Conservation (phyloP, 257 asterid species). For the Nyctanthes arbortristis region DNA sequence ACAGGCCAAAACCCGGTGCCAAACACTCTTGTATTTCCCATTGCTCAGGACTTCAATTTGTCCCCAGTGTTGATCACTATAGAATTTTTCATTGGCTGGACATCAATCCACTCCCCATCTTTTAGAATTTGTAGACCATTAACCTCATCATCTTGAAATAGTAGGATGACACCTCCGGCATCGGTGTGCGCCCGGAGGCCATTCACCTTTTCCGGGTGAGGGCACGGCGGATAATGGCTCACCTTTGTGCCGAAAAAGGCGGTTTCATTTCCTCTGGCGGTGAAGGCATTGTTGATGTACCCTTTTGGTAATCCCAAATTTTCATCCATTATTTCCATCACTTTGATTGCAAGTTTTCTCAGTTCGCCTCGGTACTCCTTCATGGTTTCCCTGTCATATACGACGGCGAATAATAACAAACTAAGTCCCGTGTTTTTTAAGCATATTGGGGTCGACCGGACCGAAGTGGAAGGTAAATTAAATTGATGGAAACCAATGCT, state of each 20-base stretch:
- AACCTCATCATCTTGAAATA: constrained; percentile 74
- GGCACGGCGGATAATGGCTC: constrained; percentile 91
- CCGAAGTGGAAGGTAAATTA: background rate
- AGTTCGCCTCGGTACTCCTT: constrained; percentile 60
- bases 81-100: constrained; percentile 62
- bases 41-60: constrained; percentile 84
- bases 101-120: constrained; percentile 71
- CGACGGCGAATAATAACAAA: background rate
- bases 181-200: constrained; percentile 95
- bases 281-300: constrained; percentile 66
- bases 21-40: constrained; percentile 80
- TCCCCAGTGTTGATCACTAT: constrained; percentile 81
- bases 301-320: constrained; percentile 68
- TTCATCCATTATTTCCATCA: constrained; percentile 77
- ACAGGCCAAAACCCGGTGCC: constrained; percentile 66
- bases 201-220: constrained; percentile 57
- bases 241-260: constrained; percentile 93
- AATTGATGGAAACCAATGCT: background rate
- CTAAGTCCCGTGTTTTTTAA: background rate
- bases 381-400: constrained; percentile 66
- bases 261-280: constrained; percentile 28
- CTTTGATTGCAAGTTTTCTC: constrained; percentile 53
- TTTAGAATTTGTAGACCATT: constrained; percentile 76
- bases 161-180: constrained; percentile 83
- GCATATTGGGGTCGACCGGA: background rate